Evolutionary conservation across 2,329 filamentous ascomycete species (phyloP).

Genomic region (Chrysoporthe austroafricana): DNA sequence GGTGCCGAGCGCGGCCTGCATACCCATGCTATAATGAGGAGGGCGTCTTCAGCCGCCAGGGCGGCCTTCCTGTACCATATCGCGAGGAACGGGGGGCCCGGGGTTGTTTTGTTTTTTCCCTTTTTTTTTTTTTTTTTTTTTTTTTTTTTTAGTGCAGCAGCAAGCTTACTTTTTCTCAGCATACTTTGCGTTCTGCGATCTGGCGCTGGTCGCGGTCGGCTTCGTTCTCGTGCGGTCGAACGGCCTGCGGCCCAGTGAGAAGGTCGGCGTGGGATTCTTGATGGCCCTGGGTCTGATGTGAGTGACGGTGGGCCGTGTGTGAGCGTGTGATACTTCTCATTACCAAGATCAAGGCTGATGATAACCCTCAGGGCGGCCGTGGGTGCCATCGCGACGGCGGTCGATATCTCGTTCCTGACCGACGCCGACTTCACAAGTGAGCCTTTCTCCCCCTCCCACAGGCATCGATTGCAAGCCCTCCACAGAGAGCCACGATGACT

Average conservation of each 20-base stretch:
- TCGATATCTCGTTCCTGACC: slow-evolving; percentile 14
- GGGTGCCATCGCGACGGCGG: slow-evolving; percentile 12
- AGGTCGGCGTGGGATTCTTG: slow-evolving; percentile 14
- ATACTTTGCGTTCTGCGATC: slow-evolving; percentile 18
- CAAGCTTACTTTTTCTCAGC: not conserved
- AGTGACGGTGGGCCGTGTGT: not conserved
- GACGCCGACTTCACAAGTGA: slow-evolving; percentile 17
- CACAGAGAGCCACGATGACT: not conserved
- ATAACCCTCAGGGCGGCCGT: slow-evolving; percentile 3
- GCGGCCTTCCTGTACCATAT: too few relatives aligned
- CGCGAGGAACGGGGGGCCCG: too few relatives aligned
- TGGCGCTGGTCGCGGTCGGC: slow-evolving; percentile 14
- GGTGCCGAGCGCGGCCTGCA: too few relatives aligned
- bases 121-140: not conserved
- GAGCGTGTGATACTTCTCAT: too few relatives aligned
- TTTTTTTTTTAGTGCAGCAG: not conserved
- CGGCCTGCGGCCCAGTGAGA: slow-evolving; percentile 11
- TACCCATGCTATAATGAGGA: too few relatives aligned
- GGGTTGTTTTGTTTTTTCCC: not conserved
- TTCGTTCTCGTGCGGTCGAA: slow-evolving; percentile 18
- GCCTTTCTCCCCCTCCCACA: not conserved
- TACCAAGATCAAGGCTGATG: not conserved
- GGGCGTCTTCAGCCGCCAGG: too few relatives aligned
- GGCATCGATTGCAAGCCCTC: not conserved
- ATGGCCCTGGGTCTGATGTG: slow-evolving; percentile 16